Base-by-base conservation (phyloP, 495 filamentous ascomycete genomes). In the Penicillium waksmanii region DNA sequence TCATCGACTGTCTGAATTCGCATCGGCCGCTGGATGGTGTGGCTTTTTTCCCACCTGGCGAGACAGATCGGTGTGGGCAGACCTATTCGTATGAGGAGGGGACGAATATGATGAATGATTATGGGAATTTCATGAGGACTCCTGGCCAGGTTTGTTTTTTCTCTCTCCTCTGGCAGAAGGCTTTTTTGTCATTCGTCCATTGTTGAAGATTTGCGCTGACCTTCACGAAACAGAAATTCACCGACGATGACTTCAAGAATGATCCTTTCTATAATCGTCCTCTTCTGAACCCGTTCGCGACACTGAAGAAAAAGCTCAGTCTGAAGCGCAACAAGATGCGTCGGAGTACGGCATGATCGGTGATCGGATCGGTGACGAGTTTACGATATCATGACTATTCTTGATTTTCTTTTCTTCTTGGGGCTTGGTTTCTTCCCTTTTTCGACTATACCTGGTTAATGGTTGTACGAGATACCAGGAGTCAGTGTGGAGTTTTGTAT, bases 21-120 rank as follows among this genome's bases (percentile, higher is more conserved):
- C 91, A 96, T 64, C 84, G 92, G 3, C 95, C 95, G 0, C 75
- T 98, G 0, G 92, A 96, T 69, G 95, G 95, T 0, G 87, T 85
- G 0, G 93, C 95, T 1, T 77, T 78, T 19, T 81, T 91, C 23
- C 89, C 95, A 0, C 89, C 92, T 0, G 92, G 94, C 3, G 71
- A 79, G 57, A 75, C 67, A 1, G 92, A 93, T 56, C 65, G 78
- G 5, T 81, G 83, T 25, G 93, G 93, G 0, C 80, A 85, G 34
- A 76, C 80, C 0, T 90, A 96, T 63, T 57, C 87, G 0, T 98
- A 98, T 65, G 78, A 92, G 64, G 95, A 98, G 67, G 95, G 93
- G 3, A 79, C 86, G 0, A 90, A 97, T 58, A 77, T 96, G 75
- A 91, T 90, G 87, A 80, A 86, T 17, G 92, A 96, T 34, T 72